Conservation (phyloP, 2,329 filamentous ascomycete species). For the Verticillium albo-atrum region DNA sequence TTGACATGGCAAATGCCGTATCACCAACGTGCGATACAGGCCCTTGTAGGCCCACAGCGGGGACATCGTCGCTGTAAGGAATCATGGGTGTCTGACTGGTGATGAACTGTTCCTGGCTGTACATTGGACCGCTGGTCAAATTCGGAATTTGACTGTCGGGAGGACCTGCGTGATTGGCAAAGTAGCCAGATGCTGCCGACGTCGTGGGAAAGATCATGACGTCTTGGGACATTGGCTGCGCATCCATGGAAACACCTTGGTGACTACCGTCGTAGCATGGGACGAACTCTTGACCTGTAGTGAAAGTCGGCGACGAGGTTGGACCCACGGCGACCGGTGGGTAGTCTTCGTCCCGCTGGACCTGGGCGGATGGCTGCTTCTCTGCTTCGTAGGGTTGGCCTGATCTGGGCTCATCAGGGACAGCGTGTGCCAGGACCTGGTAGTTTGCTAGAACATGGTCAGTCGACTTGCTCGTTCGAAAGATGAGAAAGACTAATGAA, state of each 20-base stretch:
- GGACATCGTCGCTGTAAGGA: neutral
- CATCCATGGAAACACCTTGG: slow-evolving; percentile 20
- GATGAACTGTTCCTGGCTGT: neutral
- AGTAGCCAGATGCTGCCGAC: neutral
- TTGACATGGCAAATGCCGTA: neutral
- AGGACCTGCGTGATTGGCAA: neutral
- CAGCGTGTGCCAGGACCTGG: slow-evolving; percentile 21
- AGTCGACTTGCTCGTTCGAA: neutral
- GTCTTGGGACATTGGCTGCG: slow-evolving; percentile 28
- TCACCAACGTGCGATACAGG: neutral
- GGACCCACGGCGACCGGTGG: slow-evolving; percentile 19
- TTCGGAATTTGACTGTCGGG: neutral
- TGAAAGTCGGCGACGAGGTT: slow-evolving; percentile 20
- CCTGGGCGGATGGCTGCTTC: slow-evolving; percentile 15
- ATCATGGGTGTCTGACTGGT: neutral
- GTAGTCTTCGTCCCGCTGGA: slow-evolving; percentile 7
- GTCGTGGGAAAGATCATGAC: slow-evolving; percentile 33
- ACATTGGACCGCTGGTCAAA: neutral
- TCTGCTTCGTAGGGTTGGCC: slow-evolving; percentile 26
- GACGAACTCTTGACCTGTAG: slow-evolving; percentile 25
- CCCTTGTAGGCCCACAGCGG: neutral
- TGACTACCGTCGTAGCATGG: slow-evolving; percentile 31
- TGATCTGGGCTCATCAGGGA: slow-evolving; percentile 20
- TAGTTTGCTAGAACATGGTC: slow-evolving; percentile 23
- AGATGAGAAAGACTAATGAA: no score